Percentiles rank a stretch among this genome's conserved stretches.
These are phyloP conservation scores for Triangularia setosa DNA, from an alignment of 2,329 filamentous ascomycete genomes.

Conservation along the genomic window DNA sequence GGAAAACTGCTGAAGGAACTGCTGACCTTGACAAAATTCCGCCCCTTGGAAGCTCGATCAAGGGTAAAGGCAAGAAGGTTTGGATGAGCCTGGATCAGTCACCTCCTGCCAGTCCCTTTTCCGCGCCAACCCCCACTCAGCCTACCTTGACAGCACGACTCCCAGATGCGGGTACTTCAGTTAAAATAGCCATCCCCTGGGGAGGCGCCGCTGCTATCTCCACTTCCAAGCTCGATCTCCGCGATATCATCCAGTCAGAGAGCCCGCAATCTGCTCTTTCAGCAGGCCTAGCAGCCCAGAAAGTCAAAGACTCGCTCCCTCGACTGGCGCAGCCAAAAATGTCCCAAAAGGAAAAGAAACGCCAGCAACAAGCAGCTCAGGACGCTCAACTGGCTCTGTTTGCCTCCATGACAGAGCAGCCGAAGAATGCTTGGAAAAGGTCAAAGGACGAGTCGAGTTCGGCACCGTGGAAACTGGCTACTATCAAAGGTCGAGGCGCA, in stretches of 20 bases:
- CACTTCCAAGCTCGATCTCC: constrained; percentile 66
- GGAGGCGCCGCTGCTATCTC: constrained; percentile 44
- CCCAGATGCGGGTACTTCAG: constrained; percentile 16
- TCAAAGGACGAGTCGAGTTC: constrained; percentile 36
- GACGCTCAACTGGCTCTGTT: constrained; percentile 20
- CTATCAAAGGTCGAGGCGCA: constrained; percentile 45
- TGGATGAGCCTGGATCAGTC: constrained; percentile 11
- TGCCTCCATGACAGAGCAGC: constrained; percentile 23
- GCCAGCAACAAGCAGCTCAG: constrained; percentile 61
- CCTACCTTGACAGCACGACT: background rate
- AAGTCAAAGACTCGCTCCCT: constrained; percentile 34
- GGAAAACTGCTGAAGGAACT: constrained; percentile 1
- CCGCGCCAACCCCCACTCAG: background rate
- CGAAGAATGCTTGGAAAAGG: constrained; percentile 45
- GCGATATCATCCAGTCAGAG: constrained; percentile 66
- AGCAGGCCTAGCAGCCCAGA: constrained; percentile 50
- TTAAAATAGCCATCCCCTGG: constrained; percentile 45
- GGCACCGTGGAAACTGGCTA: constrained; percentile 65
- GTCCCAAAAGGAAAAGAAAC: constrained; percentile 90
- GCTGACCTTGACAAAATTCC: constrained; percentile 31
- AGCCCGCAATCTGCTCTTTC: constrained; percentile 51
- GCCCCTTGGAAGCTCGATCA: constrained; percentile 35
- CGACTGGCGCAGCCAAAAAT: constrained; percentile 55
- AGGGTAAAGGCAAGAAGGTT: constrained; percentile 16
- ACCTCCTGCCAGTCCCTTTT: background rate